Evolutionary conservation across 768 basidiomycete species (phyloP).

Genomic region (Chalciporus piperatus): DNA sequence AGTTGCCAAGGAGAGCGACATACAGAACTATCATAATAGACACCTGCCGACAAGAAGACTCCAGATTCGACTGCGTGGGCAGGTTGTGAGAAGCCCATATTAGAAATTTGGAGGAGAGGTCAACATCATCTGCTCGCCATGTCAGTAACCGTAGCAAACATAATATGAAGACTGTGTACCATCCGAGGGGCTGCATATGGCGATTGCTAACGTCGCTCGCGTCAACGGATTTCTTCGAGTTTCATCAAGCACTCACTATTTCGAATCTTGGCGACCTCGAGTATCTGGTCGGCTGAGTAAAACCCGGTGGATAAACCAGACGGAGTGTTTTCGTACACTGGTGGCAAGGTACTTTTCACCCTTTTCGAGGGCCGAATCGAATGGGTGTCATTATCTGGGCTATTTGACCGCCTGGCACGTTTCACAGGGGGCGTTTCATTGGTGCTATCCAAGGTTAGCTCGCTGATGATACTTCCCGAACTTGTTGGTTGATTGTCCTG

Average conservation of each 20-base stretch:
- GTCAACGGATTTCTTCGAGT: slow-evolving; percentile 1
- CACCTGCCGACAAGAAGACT: slow-evolving; percentile 3
- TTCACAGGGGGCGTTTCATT: slow-evolving; percentile 17
- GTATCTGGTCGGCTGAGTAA: slow-evolving; percentile 9
- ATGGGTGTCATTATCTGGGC: neutral
- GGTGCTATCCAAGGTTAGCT: slow-evolving; percentile 22
- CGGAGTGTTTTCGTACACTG: neutral
- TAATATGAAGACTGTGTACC: slow-evolving; percentile 6
- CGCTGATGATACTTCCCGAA: slow-evolving; percentile 27
- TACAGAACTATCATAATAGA: slow-evolving; percentile 23
- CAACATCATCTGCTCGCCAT: slow-evolving; percentile 13
- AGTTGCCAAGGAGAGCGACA: neutral
- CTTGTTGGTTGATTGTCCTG: slow-evolving; percentile 21
- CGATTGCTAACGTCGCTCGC: slow-evolving; percentile 15
- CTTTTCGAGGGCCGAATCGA: slow-evolving; percentile 11
- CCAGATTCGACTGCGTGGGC: neutral
- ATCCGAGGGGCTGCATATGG: slow-evolving; percentile 15
- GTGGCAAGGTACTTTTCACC: neutral
- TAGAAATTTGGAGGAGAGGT: slow-evolving; percentile 18
- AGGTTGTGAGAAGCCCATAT: slow-evolving; percentile 12
- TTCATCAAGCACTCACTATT: slow-evolving; percentile 17
- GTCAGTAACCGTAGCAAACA: neutral
- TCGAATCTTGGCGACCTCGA: slow-evolving; percentile 18
- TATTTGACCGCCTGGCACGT: slow-evolving; percentile 8
- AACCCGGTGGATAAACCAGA: neutral